Evolutionary conservation across 1,139 yeast genomes (phyloP).

Genomic region (Diutina ranongensis): DNA sequence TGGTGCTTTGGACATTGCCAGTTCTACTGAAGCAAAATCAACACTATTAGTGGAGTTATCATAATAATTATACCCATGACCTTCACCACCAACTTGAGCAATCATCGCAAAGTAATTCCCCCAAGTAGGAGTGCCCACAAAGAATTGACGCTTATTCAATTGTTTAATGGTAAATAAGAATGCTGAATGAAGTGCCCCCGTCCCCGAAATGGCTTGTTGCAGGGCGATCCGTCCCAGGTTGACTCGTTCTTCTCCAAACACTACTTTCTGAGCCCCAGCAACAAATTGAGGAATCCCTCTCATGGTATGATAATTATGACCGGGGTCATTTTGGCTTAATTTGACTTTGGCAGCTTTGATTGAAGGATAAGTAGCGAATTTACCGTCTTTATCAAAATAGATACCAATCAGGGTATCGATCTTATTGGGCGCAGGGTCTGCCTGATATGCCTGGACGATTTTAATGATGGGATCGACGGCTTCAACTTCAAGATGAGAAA

Average conservation of each 20-base stretch:
- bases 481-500: conserved; percentile 14
- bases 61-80: conserved; percentile 22
- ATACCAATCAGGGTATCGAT: conserved; percentile 34
- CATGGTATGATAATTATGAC: conserved; percentile 35
- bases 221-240: conserved; percentile 21
- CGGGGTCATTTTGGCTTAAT: conserved; percentile 25
- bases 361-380: conserved; percentile 26
- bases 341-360: conserved; percentile 24
- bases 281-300: conserved; percentile 29
- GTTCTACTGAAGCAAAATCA: conserved; percentile 19
- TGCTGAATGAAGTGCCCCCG: conserved; percentile 34
- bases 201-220: conserved; percentile 33
- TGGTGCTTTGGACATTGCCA: conserved; percentile 21
- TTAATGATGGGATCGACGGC: conserved; percentile 26
- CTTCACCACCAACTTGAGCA: conserved; percentile 27
- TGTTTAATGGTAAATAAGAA: conserved; percentile 17
- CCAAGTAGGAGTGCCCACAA: conserved; percentile 33
- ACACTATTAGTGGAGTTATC: conserved; percentile 17
- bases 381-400: conserved; percentile 28
- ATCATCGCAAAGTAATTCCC: conserved; percentile 29
- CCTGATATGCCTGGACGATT: conserved; percentile 17
- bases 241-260: conserved; percentile 19
- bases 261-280: conserved; percentile 22
- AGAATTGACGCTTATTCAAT: conserved; percentile 19
- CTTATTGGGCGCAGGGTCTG: conserved; percentile 21